Percentiles rank a stretch among this genome's conserved stretches.
phyloP scores from a whole-genome alignment of 768 basidiomycete species.

The Amanita inopinata region DNA sequence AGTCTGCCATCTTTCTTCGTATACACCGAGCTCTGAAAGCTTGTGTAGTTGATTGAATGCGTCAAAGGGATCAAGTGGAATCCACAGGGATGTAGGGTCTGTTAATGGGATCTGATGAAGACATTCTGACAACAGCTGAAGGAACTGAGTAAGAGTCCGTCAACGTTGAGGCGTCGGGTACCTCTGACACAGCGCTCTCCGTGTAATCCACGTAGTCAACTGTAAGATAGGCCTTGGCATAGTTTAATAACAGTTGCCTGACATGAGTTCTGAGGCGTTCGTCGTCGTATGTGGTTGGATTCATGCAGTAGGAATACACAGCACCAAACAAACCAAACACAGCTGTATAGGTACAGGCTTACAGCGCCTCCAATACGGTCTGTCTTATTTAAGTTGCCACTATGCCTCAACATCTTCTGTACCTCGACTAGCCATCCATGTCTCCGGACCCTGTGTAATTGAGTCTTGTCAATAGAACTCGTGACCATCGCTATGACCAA shows the following conservation, averaged over 20 bases:
- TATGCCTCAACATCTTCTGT: conserved; percentile 12
- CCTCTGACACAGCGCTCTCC: conserved; percentile 37
- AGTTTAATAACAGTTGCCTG: conserved; percentile 42
- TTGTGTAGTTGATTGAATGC: conserved; percentile 26
- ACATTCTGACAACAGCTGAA: conserved; percentile 30
- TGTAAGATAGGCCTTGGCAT: conserved; percentile 42
- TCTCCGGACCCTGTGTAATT: conserved; percentile 8
- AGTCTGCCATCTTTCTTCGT: conserved; percentile 37
- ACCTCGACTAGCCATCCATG: conserved; percentile 12
- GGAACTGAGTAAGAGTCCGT: not conserved
- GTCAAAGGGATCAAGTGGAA: conserved; percentile 49
- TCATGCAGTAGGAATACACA: not conserved
- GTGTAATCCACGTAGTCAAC: conserved; percentile 48
- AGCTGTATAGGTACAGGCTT: no score
- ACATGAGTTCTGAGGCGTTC: conserved; percentile 34
- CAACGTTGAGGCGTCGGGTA: conserved; percentile 9
- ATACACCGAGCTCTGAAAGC: conserved; percentile 23
- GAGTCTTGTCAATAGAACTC: not conserved
- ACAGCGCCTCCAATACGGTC: no score
- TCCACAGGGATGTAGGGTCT: conserved; percentile 40
- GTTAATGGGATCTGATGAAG: conserved; percentile 34
- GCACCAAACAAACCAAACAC: not conserved
- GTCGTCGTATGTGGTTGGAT: conserved; percentile 10
- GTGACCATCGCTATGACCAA: not conserved
- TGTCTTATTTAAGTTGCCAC: no score